Percentiles rank a stretch among this genome's conserved stretches.
Evolutionary conservation across 306 rosid genomes (phyloP).

Genomic region (Pyrus pyrifolia): DNA sequence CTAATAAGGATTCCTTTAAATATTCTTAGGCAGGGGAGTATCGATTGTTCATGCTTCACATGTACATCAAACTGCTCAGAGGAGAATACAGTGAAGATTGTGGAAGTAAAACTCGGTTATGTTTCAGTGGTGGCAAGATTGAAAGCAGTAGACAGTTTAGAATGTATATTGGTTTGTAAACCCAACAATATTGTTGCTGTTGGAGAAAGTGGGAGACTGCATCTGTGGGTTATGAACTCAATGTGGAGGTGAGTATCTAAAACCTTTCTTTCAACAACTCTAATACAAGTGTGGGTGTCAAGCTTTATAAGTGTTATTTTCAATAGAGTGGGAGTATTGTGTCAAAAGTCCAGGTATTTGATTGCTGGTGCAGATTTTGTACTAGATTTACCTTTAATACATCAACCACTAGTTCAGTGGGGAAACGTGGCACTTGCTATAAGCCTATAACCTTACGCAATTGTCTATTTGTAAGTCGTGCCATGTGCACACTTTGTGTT

Average conservation of each 20-base stretch:
- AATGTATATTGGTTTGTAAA: constrained; percentile 60
- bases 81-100: constrained; percentile 68
- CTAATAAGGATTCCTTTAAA: constrained; percentile 7
- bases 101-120: constrained; percentile 61
- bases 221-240: constrained; percentile 84
- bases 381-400: background rate
- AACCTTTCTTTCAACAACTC: background rate
- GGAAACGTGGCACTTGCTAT: background rate
- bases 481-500: background rate
- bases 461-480: background rate
- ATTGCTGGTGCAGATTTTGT: background rate
- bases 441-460: background rate
- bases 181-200: constrained; percentile 68
- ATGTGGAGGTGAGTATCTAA: constrained; percentile 60
- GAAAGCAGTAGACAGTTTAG: constrained; percentile 41
- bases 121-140: constrained; percentile 57
- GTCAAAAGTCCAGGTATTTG: too few species aligned
- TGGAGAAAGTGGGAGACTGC: constrained; percentile 80
- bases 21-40: constrained; percentile 48
- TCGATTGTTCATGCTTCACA: constrained; percentile 61
- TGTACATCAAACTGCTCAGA: constrained; percentile 49
- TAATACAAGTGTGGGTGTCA: background rate
- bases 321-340: background rate
- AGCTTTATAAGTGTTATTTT: background rate
- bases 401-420: background rate